Conservation (phyloP, 169 alveolate genomes). For the Plasmodium gallinaceum region DNA sequence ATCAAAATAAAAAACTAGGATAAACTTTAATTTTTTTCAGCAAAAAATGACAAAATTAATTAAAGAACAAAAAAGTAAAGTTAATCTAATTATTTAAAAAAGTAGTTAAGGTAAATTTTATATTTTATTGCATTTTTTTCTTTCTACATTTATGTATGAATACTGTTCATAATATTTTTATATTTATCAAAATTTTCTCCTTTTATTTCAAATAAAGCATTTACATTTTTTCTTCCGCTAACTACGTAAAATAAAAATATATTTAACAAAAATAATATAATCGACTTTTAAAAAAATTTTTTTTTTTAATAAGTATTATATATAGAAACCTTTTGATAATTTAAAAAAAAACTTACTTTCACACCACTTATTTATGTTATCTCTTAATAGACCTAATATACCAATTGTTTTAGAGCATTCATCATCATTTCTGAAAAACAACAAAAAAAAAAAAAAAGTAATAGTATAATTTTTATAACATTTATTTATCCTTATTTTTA, state of each 20-base stretch:
- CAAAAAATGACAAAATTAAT: no score
- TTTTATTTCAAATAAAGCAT: slow-evolving; percentile 74
- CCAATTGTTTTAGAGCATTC: slow-evolving; percentile 76
- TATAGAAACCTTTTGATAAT: not conserved
- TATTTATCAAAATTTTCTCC: slow-evolving; percentile 63
- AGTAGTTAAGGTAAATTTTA: not conserved
- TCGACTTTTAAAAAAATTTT: not conserved
- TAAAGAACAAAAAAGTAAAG: not conserved
- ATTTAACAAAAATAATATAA: not conserved
- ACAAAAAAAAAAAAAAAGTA: slow-evolving; percentile 10
- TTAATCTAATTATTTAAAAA: not conserved
- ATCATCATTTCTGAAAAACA: slow-evolving; percentile 66
- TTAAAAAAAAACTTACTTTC: slow-evolving; percentile 33
- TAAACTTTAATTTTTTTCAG: not conserved
- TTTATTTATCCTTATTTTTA: not conserved
- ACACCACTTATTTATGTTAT: slow-evolving; percentile 76
- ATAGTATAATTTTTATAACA: not conserved
- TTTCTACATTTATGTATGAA: slow-evolving; percentile 26
- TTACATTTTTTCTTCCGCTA: slow-evolving; percentile 74
- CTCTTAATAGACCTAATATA: slow-evolving; percentile 65
- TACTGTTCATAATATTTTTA: slow-evolving; percentile 59
- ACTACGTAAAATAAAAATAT: slow-evolving; percentile 11
- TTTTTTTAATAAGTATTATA: not conserved
- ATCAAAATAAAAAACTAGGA: not conserved
- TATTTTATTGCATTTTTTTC: slow-evolving; percentile 2